These are phyloP conservation scores for Crucihimalaya himalaica DNA, from an alignment of 345 rosid genomes.

Conservation along the genomic window DNA sequence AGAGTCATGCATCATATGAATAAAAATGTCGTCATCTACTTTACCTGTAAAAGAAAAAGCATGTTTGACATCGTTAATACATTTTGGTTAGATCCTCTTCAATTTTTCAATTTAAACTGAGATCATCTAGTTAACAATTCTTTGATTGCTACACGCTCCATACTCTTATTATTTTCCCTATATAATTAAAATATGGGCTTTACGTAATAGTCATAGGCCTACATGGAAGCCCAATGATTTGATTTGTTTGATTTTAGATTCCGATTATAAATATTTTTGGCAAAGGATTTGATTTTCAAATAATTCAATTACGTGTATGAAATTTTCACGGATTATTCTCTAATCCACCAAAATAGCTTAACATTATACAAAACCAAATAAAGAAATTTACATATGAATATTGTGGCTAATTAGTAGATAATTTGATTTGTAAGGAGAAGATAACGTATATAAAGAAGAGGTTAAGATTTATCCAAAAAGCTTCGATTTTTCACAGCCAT, in stretches of 20 bases:
- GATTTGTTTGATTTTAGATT: no score
- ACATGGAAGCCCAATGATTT: background rate
- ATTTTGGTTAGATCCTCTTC: background rate
- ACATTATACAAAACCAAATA: no score
- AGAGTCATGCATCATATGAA: background rate
- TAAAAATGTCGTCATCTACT: background rate
- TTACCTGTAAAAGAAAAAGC: background rate
- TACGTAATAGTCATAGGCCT: background rate
- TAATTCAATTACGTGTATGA: no score
- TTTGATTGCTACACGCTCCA: background rate
- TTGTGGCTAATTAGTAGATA: no score
- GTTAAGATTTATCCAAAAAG: conserved; percentile 15
- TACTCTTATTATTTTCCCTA: background rate
- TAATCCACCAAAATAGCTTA: background rate
- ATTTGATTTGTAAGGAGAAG: conserved; percentile 18
- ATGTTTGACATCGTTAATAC: background rate
- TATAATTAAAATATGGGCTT: background rate
- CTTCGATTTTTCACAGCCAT: conserved; percentile 41
- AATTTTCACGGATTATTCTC: no score
- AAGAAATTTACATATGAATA: no score
- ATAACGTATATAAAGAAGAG: conserved; percentile 59
- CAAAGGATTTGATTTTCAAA: no score
- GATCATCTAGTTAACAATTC: background rate
- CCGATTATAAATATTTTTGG: no score
- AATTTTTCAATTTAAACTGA: background rate